Base-by-base conservation (phyloP, 1,284 basidiomycete genomes). In the Taiwanofungus camphoratus region DNA sequence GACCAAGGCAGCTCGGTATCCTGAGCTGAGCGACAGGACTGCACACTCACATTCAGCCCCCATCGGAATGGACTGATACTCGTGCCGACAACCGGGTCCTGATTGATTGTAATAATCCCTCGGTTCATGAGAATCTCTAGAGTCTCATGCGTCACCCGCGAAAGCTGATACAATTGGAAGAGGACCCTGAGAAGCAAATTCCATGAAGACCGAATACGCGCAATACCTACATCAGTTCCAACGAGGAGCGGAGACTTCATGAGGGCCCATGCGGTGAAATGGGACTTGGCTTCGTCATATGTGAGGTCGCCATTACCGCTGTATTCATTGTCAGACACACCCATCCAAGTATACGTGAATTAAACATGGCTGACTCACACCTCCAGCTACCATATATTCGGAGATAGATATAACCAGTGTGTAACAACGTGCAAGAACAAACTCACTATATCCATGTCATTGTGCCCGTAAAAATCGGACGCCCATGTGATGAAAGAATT, bases 61-160 rank as follows among this genome's bases (percentile, higher is more conserved):
- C 82, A 83, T 51, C 78, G 65, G 66, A 83, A 84, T 8, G 82
- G 81, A 21, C 76, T 70, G 42, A 82, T 67, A 23, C 71, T 70
- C 8, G 73, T 76, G 3, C 80, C 82, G 32, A 77, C 68, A 0
- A 77, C 75, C 0, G 75, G 68, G 54, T 84, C 81, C 58, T 84
- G 82, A 55, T 82, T 81, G 52, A 84, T 81, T 9, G 76, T 81
- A 22, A 84, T 70, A 40, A 84, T 75, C 58, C 84, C 81, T 31
- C 53, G 56, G 57, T 83, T 84, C 54, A 66, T 78, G 35, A 83
- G 63, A 51, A 83, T 76, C 29, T 66, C 65, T 1, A 84, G 60
- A 9, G 70, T 68, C 39, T 75, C 66, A 18, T 70, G 52, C 16
- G 71, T 71, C 33, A 73, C 68, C 8, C 57, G 56, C 21, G 74